Base-by-base conservation (phyloP, 306 rosid genomes). In the Hylodesmum podocarpum region DNA sequence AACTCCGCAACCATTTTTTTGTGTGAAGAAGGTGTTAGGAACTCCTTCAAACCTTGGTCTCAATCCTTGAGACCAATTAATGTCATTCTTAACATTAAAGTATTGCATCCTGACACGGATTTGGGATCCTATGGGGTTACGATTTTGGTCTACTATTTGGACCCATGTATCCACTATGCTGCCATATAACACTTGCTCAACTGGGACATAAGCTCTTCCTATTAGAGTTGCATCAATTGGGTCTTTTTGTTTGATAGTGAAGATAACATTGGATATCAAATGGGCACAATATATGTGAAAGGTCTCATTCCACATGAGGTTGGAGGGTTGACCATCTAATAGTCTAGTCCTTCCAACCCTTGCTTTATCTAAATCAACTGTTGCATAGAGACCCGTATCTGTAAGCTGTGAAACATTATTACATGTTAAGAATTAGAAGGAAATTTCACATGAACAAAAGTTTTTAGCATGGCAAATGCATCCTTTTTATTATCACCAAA, bases 191-290 rank as follows among this genome's bases (percentile, higher is more conserved):
- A 89, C 68, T 27, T 73, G 86, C 7, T 82, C 88, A 65, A 83
- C 91, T 3, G 91, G 89, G 12, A 92, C 66, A 79, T 88, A 86
- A 16, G 97, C 98, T 80, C 93, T 89, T 64, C 98, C 98, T 44
- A 95, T 78, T 15, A 95, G 85, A 22, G 93, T 90, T 68, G 97
- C 97, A 9, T 91, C 89, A 63, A 88, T 67, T 6, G 82, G 87
- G 68, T 84, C 72, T 16, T 77, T 81, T 57, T 79, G 82, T 88
- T 95, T 90, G 41, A 95, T 72, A 8, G 93, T 90, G 87, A 95
- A 90, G 44, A 92, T 77, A 18, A 92, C 58, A 49, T 88, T 3
- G 18, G 93, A 79, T 64, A 93, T 84, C 21, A 25, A 58, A 75
- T 92, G 97, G 12, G 97, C 98, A 66, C 92, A 88, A 2, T 90